These are phyloP conservation scores for Leccinum subgranulosum DNA, from an alignment of 768 basidiomycete genomes.

Conservation along the genomic window DNA sequence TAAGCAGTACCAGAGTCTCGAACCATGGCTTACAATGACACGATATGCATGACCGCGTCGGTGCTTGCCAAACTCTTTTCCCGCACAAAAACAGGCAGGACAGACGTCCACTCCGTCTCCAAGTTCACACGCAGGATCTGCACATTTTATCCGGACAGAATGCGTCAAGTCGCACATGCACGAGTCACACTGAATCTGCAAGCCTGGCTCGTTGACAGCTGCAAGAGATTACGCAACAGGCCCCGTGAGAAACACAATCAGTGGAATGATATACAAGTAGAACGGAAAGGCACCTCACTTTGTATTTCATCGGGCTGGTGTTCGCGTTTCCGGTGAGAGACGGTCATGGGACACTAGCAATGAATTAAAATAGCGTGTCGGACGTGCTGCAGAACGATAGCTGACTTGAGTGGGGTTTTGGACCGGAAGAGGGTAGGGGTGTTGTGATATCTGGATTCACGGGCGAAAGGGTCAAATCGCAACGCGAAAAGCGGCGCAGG, in stretches of 20 bases:
- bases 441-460: not conserved
- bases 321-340: constrained; percentile 65
- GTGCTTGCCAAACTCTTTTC: constrained; percentile 85
- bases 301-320: constrained; percentile 63
- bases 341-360: constrained; percentile 44
- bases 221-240: constrained; percentile 26
- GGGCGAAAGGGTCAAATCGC: not conserved
- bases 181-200: constrained; percentile 80
- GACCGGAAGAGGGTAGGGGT: not conserved
- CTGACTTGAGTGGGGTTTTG: not conserved
- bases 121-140: constrained; percentile 70
- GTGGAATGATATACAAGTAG: not conserved
- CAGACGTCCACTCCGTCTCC: constrained; percentile 90
- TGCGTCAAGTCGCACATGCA: constrained; percentile 91
- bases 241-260: constrained; percentile 26
- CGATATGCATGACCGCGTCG: constrained; percentile 87
- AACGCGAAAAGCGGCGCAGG: not conserved
- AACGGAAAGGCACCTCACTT: constrained; percentile 39
- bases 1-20: not conserved
- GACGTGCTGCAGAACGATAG: not conserved
- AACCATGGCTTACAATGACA: constrained; percentile 62
- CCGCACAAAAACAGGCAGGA: constrained; percentile 86
- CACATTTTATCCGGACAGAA: constrained; percentile 96
- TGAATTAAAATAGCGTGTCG: not conserved
- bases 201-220: constrained; percentile 80